Conservation (phyloP, 1,139 yeast species). For the Komagataea norvegica region DNA sequence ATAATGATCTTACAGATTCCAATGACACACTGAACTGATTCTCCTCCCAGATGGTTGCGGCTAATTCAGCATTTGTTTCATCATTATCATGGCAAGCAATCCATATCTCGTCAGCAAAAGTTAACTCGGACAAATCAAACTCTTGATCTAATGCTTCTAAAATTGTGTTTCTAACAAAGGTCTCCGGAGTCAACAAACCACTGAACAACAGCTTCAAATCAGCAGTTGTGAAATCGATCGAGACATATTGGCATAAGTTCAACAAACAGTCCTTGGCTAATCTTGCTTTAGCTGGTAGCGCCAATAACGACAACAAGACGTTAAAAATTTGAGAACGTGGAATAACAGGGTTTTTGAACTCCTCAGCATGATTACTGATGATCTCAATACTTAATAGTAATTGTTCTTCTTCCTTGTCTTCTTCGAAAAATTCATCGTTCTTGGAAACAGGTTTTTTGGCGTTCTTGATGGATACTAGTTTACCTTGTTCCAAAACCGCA, state of each 20-base stretch:
- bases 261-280: slow-evolving; percentile 78
- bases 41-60: slow-evolving; percentile 83
- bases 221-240: slow-evolving; percentile 48
- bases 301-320: slow-evolving; percentile 62
- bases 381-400: slow-evolving; percentile 73
- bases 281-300: slow-evolving; percentile 73
- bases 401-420: slow-evolving; percentile 87
- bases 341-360: slow-evolving; percentile 58
- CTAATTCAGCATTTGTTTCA: slow-evolving; percentile 55
- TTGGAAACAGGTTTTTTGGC: slow-evolving; percentile 44
- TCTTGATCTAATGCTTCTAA: slow-evolving; percentile 85
- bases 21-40: slow-evolving; percentile 48
- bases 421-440: slow-evolving; percentile 64
- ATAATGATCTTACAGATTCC: slow-evolving; percentile 42
- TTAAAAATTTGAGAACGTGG: slow-evolving; percentile 65
- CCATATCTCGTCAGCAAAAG: slow-evolving; percentile 64
- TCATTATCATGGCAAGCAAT: slow-evolving; percentile 76
- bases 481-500: slow-evolving; percentile 58
- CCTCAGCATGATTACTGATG: slow-evolving; percentile 69
- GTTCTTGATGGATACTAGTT: slow-evolving; percentile 45
- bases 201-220: slow-evolving; percentile 60
- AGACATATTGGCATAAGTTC: slow-evolving; percentile 68
- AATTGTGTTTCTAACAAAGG: slow-evolving; percentile 71
- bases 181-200: slow-evolving; percentile 57
- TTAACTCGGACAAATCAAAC: slow-evolving; percentile 60